Evolutionary conservation across 257 asterid species (phyloP).

Genomic region (Anisodus tanguticus): DNA sequence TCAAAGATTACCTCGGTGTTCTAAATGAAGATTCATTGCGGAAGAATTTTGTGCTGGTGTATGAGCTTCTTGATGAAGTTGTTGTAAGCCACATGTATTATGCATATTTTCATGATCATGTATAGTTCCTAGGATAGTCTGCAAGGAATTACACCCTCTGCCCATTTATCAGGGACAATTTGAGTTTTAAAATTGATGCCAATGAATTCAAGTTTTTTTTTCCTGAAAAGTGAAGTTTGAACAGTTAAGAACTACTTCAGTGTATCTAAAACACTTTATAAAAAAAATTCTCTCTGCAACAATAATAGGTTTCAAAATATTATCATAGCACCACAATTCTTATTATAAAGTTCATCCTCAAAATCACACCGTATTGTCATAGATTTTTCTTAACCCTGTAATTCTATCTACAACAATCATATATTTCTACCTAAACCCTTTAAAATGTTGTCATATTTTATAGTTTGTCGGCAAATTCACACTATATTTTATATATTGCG

Average conservation of each 20-base stretch:
- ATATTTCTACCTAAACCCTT: not conserved
- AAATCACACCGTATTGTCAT: not conserved
- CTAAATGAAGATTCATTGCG: slow-evolving; percentile 93
- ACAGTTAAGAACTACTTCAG: slow-evolving; percentile 15
- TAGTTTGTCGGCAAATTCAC: not conserved
- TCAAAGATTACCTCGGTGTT: slow-evolving; percentile 96
- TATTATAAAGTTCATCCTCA: slow-evolving; percentile 11
- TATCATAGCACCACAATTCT: not conserved
- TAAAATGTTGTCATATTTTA: not conserved
- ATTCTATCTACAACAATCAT: slow-evolving; percentile 6
- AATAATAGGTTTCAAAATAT: not conserved
- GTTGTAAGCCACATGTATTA: slow-evolving; percentile 61
- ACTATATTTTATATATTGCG: not conserved
- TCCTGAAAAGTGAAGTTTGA: not conserved
- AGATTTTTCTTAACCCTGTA: not conserved
- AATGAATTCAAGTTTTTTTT: not conserved
- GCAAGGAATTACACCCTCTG: slow-evolving; percentile 14
- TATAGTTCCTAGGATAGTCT: not conserved
- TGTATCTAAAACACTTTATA: not conserved
- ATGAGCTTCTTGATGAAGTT: slow-evolving; percentile 98
- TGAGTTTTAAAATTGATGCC: not conserved
- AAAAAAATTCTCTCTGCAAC: not conserved
- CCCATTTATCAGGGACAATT: not conserved
- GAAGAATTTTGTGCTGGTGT: slow-evolving; percentile 93
- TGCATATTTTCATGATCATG: slow-evolving; percentile 1